Evolutionary conservation across 495 filamentous ascomycete genomes (phyloP), one percentile per base, ranked within the genome.

Genomic region (Lichenothelia convexa): DNA sequence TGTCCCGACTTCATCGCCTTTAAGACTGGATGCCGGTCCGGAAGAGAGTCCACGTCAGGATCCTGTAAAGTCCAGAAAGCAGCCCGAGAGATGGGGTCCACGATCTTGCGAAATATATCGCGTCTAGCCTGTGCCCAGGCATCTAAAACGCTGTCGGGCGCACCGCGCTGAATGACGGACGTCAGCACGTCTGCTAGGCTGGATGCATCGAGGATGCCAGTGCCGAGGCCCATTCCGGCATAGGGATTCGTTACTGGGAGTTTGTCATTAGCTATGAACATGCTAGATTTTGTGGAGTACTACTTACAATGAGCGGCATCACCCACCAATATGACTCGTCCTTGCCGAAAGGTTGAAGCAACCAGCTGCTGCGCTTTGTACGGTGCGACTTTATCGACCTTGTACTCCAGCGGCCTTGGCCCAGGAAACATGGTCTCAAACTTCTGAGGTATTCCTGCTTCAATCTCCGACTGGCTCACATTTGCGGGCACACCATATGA

Each of bases 41-140:
- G 18, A 3, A 49, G 18, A 17, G 30, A 19, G n/a, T 40, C 26
- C 18, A 42, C 20, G 18, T 49, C 44, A 1, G 23, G 3, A 22
- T 44, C 36, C 15, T 46, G 39, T 32, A 49, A 27, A 9, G 43
- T 20, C 26, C 4, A 19, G 32, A 42, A 41, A 11, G 45, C 38
- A 4, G 26, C 30, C 15, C 45, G 35, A 18, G 44, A 46, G 15
- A 29, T 34, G 13, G 45, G 45, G 30, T 51, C 48, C 9, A 51
- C 45, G 13, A 46, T 40, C 13, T 38, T 44, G 20, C 45, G 18
- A 35, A 51, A 51, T 16, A 43, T 46, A 19, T 46, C 42, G 3
- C 45, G 23, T 15, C 48, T 27, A 2, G 47, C 45, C 5, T 38
- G 23, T n/a, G 45, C 36, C 30, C 45, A 49, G 3, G 46, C 45